Base-by-base conservation (phyloP, 2,329 filamentous ascomycete species). In the Trichoderma oligosporum region DNA sequence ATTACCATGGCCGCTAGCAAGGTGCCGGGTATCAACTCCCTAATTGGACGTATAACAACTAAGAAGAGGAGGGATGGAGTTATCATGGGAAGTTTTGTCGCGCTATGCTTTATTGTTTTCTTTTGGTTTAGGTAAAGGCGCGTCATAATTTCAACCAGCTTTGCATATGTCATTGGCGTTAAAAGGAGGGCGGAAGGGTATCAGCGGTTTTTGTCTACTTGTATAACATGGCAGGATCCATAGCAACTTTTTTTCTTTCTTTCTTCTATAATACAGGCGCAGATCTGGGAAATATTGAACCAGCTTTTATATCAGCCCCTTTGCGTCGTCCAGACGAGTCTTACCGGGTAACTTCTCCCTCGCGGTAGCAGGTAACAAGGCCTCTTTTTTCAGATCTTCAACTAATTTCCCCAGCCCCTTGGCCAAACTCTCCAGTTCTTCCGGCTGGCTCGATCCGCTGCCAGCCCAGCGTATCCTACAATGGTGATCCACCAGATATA, bases 21-120 rank as follows among this genome's bases (percentile, higher is more conserved):
- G 70, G 88, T 99, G 14, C 94, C 94, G 0, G 94, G 94, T 1
- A 85, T 99, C 66, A 99, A 97, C 73, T 86, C 86, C 51, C 76
- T 99, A 68, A 97, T 99, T 66, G 85, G 86, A 51, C 88, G 90
- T 74, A 99, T 99, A 73, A 93, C 92, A 52, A 87, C 90, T 58
- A 95, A 96, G 79, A 96, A 96, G 82, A 85, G 93, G 71, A 86
- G 94, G 66, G 94, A 99, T 73, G 92, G 92, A 27, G 87, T 99
- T 64, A 96, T 99, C 63, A 82, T 99, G 77, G 94, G 91, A 16
- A 78, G 80, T 45, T 96, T 99, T 67, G 91, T 99, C 67, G 92
- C 91, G 0, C 82, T 96, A 65, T 97, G 94, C 75, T 95, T 95
- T 69, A 74, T 97, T 66, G 75, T 95, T 75, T 82, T 97, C 67